Base-by-base conservation (phyloP, 192 early-diverging fungal genomes). In the Entomortierella parvispora region DNA sequence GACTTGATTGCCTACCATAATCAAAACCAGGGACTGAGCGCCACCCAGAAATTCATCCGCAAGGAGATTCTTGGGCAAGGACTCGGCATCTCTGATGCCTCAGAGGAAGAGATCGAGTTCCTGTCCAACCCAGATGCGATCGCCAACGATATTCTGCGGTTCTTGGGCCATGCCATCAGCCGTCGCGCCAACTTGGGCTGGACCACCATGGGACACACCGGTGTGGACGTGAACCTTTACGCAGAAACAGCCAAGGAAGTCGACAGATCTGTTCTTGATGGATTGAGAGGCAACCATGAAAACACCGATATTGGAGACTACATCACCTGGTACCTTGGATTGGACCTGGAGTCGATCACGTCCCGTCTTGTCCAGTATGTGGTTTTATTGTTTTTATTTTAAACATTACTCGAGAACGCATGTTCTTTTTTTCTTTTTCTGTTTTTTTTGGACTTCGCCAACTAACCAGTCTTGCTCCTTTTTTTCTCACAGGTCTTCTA, bases 171-270 rank as follows among this genome's bases (percentile, higher is more conserved):
- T 49, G 48, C 47, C 28, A 65, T 66, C 50, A 42, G 58, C 59
- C 43, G 46, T 43, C 56, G 46, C 26, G 65, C 57, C 31, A 55
- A 28, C 33, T 23, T 75, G 33, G 53, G 83, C 29, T 93, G 91
- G 93, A 81, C 95, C 4, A 97, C 97, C 0, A 90, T 93, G 69
- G 96, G 96, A 1, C 97, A 99, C 68, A 93, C 92, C 42, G 96
- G 90, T 0, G 94, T 97, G 17, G 97, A 99, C 76, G 97, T 99
- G 5, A 98, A 88, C 12, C 65, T 93, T 3, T 93, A 90, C 69
- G 64, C 71, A 2, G 59, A 56, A 5, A 31, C 54, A n/a, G 89
- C 90, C 0, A 77, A 84, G 45, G 88, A 87, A 3, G 57, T 54
- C 1, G 70, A 71, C 6, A 82, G 60, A 11, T 66, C 69, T 42